Evolutionary conservation across 441 rosid genomes (phyloP), one percentile per base, ranked within the genome.

Genomic region (Pelargonium exstipulatum): DNA sequence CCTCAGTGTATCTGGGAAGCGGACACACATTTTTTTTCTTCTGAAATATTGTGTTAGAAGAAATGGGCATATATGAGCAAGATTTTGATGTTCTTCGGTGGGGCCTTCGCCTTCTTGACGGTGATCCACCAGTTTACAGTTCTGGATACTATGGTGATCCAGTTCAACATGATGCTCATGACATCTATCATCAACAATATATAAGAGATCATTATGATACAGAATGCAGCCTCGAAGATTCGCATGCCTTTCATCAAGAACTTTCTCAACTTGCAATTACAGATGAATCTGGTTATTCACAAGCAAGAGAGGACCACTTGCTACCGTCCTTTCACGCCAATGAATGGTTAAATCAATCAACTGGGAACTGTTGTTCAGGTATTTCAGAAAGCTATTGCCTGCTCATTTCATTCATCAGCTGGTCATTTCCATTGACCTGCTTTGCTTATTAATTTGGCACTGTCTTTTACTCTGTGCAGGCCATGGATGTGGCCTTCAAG

Each of bases 191-290:
- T 1, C 73, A 65, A 63, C 83, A 82, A 70, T 79, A 79, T 82
- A 69, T 53, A 18, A 77, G 85, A 77, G 79, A 69, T 75, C 67
- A 70, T 70, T 71, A 77, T 48, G 88, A 66, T 26, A 62, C 76
- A 71, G 83, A 79, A 68, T 79, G 76, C 61, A 77, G 76, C 49
- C 51, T 80, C 72, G 85, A 84, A 67, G 89, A 84, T 74, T 88
- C 90, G 0, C 81, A 82, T 67, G 73, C 86, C 55, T 85, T 88
- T 68, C 88, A 88, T 73, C 88, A 85, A 66, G 91, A 87, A 65
- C 83, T 85, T 77, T 86, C 88, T 22, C 86, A 85, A 76, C 80
- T 88, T 26, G 80, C 83, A 46, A 62, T 88, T 42, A 76, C 80
- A 32, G 94, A 87, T 71, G 68, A 68, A 32, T 72, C 84, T 17